Conservation (phyloP, 208 protist species). For the Trypanosoma brucei region DNA sequence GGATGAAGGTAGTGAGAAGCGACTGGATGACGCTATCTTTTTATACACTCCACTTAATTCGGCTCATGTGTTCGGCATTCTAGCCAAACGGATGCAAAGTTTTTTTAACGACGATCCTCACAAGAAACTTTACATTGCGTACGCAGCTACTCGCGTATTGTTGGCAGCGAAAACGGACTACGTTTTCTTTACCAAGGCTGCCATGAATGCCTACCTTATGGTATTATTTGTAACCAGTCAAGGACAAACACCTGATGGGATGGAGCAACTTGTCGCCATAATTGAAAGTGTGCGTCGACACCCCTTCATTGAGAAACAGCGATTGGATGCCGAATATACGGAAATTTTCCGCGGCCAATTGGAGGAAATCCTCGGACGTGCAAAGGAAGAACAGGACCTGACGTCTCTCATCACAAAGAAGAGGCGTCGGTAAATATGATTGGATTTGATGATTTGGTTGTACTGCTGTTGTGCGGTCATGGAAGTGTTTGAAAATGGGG, state of each 20-base stretch:
- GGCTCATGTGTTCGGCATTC: constrained; percentile 72
- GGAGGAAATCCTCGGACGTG: constrained; percentile 51
- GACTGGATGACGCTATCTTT: constrained; percentile 53
- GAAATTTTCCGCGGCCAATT: constrained; percentile 60
- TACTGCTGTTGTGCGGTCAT: background rate
- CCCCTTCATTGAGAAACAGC: constrained; percentile 60
- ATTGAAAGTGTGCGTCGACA: constrained; percentile 67
- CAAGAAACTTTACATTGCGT: constrained; percentile 75
- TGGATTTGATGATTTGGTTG: background rate
- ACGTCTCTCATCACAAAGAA: constrained; percentile 37
- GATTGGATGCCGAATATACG: constrained; percentile 40
- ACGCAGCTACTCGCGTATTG: constrained; percentile 69
- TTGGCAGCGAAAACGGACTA: constrained; percentile 43
- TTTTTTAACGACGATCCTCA: constrained; percentile 76
- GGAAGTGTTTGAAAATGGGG: constrained; percentile 1
- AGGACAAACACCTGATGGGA: constrained; percentile 60
- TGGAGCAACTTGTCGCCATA: constrained; percentile 64
- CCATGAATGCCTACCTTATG: constrained; percentile 78
- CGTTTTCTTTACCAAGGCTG: constrained; percentile 42
- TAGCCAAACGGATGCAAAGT: constrained; percentile 75
- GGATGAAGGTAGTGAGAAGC: constrained; percentile 42
- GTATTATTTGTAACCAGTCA: constrained; percentile 62
- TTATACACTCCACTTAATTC: constrained; percentile 60
- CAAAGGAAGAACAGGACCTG: constrained; percentile 74
- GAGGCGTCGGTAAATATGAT: background rate